phyloP scores from a whole-genome alignment of 2,329 filamentous ascomycete species.

The Aspergillus viridinutans region DNA sequence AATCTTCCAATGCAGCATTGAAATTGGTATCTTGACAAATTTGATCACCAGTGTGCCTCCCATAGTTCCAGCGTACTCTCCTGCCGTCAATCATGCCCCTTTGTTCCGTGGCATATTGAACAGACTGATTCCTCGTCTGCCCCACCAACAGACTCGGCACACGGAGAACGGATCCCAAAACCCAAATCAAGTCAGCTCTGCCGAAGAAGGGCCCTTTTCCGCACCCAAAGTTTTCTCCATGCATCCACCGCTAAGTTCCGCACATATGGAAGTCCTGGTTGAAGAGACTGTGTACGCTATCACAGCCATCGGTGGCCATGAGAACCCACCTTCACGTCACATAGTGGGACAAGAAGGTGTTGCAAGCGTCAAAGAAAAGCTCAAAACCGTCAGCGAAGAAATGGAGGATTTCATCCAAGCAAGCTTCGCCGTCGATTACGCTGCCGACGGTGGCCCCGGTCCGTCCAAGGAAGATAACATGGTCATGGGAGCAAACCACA shows the following conservation, averaged over 20 bases:
- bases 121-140: constrained; percentile 71
- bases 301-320: constrained; percentile 87
- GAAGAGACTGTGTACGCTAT: constrained; percentile 88
- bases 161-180: constrained; percentile 10
- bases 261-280: constrained; percentile 69
- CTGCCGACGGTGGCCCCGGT: constrained; percentile 24
- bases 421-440: constrained; percentile 71
- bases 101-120: constrained; percentile 78
- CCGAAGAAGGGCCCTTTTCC: constrained; percentile 35
- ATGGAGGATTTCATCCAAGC: constrained; percentile 93
- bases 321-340: constrained; percentile 89
- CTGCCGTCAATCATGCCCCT: constrained; percentile 68
- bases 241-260: constrained; percentile 68
- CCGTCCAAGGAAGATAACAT: constrained; percentile 15
- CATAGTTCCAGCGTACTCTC: constrained; percentile 63
- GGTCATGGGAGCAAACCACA: constrained; percentile 8
- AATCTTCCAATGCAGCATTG: constrained; percentile 91
- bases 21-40: constrained; percentile 83
- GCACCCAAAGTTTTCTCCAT: constrained; percentile 55
- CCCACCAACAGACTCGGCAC: constrained; percentile 41
- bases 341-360: constrained; percentile 91
- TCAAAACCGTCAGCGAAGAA: constrained; percentile 94
- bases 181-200: constrained; percentile 19
- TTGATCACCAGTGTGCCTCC: constrained; percentile 79
- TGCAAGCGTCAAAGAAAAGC: constrained; percentile 84